Conservation (phyloP, 1,284 basidiomycete genomes). For the Marasmius sp. region DNA sequence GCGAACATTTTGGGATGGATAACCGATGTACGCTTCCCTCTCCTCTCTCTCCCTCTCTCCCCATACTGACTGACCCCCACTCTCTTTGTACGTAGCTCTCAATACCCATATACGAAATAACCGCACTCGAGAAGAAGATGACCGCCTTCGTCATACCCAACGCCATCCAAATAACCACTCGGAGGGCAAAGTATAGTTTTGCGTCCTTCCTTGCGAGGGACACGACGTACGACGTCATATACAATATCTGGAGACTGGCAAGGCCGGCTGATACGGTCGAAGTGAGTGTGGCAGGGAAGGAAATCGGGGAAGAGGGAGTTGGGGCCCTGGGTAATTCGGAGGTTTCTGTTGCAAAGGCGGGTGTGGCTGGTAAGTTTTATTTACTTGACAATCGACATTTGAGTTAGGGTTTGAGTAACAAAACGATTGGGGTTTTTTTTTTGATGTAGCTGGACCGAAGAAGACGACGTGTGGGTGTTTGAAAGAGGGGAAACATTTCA, state of each 20-base stretch:
- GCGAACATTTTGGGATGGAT: constrained; percentile 99
- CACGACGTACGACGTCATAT: constrained; percentile 94
- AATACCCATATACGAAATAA: constrained; percentile 91
- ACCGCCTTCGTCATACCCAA: constrained; percentile 99
- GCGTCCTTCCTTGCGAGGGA: constrained; percentile 96
- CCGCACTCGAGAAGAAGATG: constrained; percentile 94
- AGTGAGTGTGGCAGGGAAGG: not conserved
- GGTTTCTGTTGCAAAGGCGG: not conserved
- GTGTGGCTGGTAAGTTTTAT: not conserved
- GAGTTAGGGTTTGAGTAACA: not conserved
- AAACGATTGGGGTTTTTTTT: not conserved
- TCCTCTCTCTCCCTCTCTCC: not conserved
- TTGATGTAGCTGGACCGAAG: constrained; percentile 14
- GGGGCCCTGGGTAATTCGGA: constrained; percentile 7
- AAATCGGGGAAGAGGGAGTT: not conserved
- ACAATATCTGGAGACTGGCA: constrained; percentile 93
- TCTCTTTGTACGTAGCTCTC: constrained; percentile 58
- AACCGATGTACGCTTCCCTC: constrained; percentile 70
- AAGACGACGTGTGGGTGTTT: constrained; percentile 81
- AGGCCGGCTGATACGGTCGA: constrained; percentile 66
- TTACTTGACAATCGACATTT: not conserved
- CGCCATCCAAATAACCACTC: constrained; percentile 89
- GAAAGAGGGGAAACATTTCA: constrained; percentile 70
- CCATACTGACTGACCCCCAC: not conserved
- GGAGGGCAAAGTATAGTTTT: constrained; percentile 86